Conservation (phyloP, 176 grass and related monocot genomes). For the Lolium rigidum region DNA sequence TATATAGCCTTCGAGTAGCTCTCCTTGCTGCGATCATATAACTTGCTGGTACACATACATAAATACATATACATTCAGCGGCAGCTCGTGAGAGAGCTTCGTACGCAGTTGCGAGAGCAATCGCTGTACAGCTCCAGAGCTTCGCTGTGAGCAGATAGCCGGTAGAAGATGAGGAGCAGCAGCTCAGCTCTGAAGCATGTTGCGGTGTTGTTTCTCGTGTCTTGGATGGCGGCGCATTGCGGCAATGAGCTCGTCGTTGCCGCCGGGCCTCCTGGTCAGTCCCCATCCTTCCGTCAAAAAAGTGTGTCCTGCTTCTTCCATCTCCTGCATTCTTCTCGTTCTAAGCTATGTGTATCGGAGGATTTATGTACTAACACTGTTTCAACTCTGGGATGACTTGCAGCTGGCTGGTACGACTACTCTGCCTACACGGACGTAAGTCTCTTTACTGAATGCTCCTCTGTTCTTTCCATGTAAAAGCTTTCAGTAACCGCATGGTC, state of each 20-base stretch:
- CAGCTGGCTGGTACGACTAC: constrained; percentile 71
- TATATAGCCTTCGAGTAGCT: constrained; percentile 41
- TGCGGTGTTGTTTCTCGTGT: neutral
- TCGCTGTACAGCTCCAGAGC: too few relatives aligned
- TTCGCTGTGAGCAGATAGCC: too few relatives aligned
- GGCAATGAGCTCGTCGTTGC: constrained; percentile 29
- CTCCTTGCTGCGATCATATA: constrained; percentile 37
- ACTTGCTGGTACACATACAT: constrained; percentile 15
- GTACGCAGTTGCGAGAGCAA: neutral
- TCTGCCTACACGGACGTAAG: constrained; percentile 69
- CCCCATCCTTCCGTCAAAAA: neutral
- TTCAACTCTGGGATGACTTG: constrained; percentile 1
- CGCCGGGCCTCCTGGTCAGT: constrained; percentile 58
- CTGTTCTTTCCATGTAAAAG: neutral
- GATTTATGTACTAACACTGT: constrained; percentile 14
- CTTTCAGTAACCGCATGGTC: neutral
- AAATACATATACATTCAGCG: too few relatives aligned
- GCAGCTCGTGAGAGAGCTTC: neutral
- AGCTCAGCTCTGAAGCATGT: neutral
- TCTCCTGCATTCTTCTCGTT: neutral
- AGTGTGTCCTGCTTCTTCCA: neutral
- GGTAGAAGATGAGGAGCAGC: constrained; percentile 21
- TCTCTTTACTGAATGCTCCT: neutral
- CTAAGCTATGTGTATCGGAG: neutral
- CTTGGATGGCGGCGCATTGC: constrained; percentile 46